Evolutionary conservation across 2,329 filamentous ascomycete species (phyloP).

Genomic region (Fusarium vanettenii): DNA sequence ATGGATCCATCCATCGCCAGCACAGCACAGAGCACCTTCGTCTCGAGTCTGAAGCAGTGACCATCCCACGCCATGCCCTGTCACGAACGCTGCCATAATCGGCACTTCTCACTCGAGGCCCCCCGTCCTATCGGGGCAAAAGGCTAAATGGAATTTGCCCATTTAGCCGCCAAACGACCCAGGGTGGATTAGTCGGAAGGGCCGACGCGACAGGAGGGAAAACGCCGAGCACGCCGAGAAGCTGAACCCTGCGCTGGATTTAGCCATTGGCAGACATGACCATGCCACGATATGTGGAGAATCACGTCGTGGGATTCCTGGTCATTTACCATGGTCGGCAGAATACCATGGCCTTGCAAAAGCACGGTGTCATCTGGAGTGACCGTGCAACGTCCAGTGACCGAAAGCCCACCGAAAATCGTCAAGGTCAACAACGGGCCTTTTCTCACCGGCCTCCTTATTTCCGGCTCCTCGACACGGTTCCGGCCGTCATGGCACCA

Average conservation of each 20-base stretch:
- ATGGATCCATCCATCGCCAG: constrained; percentile 3
- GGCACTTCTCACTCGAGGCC: not conserved
- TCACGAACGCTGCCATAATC: not conserved
- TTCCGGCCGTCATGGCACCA: not conserved
- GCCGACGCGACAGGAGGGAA: not conserved
- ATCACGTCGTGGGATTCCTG: constrained; percentile 12
- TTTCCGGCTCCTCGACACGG: not conserved
- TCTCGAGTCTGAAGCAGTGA: not conserved
- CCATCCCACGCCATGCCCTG: not conserved
- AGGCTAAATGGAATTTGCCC: constrained; percentile 16
- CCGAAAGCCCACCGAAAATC: not conserved
- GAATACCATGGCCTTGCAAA: not conserved
- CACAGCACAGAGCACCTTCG: constrained; percentile 1
- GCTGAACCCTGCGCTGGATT: not conserved
- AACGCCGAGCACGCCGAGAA: constrained; percentile 20
- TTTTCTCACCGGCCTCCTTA: not conserved
- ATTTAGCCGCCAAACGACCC: constrained; percentile 19
- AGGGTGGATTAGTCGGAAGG: constrained; percentile 2
- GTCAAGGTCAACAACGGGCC: not conserved
- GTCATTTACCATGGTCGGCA: not conserved
- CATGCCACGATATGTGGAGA: constrained; percentile 10
- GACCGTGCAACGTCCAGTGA: not conserved
- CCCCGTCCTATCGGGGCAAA: constrained; percentile 17
- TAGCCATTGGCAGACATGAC: not conserved
- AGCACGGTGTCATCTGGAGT: not conserved